phyloP scores from a whole-genome alignment of 257 asterid species.

The Anisodus tanguticus region DNA sequence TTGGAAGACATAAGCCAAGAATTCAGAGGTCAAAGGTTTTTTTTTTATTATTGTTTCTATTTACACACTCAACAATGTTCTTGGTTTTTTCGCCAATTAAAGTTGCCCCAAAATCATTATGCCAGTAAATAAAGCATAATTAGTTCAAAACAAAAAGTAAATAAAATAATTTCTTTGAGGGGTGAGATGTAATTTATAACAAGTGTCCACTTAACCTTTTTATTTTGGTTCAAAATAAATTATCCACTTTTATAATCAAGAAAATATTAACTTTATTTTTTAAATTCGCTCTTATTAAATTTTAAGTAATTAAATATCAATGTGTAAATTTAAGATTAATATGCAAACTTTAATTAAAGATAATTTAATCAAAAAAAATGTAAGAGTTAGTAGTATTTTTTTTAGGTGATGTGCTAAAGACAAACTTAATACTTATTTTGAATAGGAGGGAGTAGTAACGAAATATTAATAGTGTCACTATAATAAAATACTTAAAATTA shows the following conservation, averaged over 20 bases:
- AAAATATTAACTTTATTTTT: no score
- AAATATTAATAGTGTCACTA: neutral
- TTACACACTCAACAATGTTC: neutral
- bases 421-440: no score
- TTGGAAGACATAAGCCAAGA: slow-evolving; percentile 44
- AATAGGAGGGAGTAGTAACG: neutral
- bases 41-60: slow-evolving; percentile 31
- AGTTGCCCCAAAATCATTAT: neutral
- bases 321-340: no score
- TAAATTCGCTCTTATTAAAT: no score
- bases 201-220: no score
- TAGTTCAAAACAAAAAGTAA: neutral
- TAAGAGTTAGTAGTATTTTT: no score
- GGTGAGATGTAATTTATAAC: neutral
- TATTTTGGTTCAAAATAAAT: no score
- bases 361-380: no score
- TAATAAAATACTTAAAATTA: neutral
- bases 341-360: no score
- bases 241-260: no score
- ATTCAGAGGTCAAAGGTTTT: slow-evolving; percentile 45
- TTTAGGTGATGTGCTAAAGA: no score
- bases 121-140: neutral
- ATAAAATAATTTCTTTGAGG: neutral
- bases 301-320: no score
- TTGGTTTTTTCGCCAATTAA: slow-evolving; percentile 27